A percentile compares a stretch with the other conserved stretches of the same genome.
Conservation (phyloP, 768 basidiomycete species). For the Chlorophyllum brunneum region DNA sequence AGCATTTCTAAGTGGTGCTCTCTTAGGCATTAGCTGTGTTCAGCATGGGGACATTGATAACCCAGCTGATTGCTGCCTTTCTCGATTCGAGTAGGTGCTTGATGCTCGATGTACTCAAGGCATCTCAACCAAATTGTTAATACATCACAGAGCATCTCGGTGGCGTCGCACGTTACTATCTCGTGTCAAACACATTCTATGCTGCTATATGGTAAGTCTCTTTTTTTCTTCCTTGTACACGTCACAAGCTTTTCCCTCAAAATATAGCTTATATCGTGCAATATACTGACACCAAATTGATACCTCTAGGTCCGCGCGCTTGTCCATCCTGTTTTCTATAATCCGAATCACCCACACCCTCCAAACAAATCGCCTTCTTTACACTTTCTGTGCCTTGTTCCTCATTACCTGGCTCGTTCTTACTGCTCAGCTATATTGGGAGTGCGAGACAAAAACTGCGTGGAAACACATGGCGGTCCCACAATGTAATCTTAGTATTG, state of each 20-base stretch:
- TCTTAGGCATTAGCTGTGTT: neutral
- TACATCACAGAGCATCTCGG: neutral
- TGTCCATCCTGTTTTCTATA: conserved; percentile 35
- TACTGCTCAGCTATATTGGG: conserved; percentile 41
- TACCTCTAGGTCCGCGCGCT: conserved; percentile 1
- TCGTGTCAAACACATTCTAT: conserved; percentile 35
- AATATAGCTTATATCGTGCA: conserved; percentile 21
- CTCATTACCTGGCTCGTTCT: conserved; percentile 29
- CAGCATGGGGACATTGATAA: neutral
- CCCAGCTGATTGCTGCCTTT: neutral
- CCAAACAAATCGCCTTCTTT: neutral
- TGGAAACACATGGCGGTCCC: neutral
- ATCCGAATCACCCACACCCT: conserved; percentile 41
- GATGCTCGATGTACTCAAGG: neutral
- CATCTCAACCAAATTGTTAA: neutral
- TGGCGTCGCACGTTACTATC: conserved; percentile 28
- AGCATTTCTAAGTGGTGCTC: neutral
- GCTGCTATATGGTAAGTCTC: conserved; percentile 31
- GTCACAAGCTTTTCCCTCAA: conserved; percentile 27
- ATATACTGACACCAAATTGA: neutral
- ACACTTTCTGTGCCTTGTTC: conserved; percentile 27
- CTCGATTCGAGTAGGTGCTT: neutral
- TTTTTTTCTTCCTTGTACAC: no score
- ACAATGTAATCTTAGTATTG: neutral
- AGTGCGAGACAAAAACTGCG: conserved; percentile 30